A percentile compares a stretch with the other conserved stretches of the same genome.
Conservation (phyloP, 176 grass and related monocot species). For the Dactylis glomerata region DNA sequence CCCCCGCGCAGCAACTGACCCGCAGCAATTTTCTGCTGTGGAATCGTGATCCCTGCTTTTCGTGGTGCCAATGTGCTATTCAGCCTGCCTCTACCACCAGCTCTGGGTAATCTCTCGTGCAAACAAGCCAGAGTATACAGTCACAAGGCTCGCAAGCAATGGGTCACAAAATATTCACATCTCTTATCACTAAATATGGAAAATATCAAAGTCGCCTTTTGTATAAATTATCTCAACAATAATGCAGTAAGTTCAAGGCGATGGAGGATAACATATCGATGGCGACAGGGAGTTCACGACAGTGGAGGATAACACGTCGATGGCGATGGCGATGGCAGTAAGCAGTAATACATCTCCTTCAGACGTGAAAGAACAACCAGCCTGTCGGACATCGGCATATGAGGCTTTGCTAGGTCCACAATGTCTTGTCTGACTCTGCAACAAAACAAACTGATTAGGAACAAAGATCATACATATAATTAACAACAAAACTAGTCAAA, state of each 20-base stretch:
- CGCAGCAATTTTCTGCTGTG: too few species aligned
- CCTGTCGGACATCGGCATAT: conserved; percentile 44
- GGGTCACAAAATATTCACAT: not conserved
- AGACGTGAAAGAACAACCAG: conserved; percentile 25
- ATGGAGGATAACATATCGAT: not conserved
- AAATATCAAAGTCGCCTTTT: not conserved
- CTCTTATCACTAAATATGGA: not conserved
- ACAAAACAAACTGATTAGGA: conserved; percentile 12
- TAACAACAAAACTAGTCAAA: not conserved
- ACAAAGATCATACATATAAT: not conserved
- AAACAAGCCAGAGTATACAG: too few species aligned
- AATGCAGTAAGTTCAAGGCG: not conserved
- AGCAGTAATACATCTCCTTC: conserved; percentile 66
- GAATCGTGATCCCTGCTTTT: too few species aligned
- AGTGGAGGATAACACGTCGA: not conserved
- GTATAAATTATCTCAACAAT: not conserved
- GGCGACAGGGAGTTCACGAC: not conserved
- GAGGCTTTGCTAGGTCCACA: conserved; percentile 67
- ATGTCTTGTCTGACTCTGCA: conserved; percentile 76
- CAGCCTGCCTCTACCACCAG: too few species aligned
- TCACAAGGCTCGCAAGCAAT: too few species aligned
- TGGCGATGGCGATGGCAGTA: conserved; percentile 4
- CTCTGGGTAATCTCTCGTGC: too few species aligned
- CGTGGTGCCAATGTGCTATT: too few species aligned
- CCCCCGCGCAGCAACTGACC: too few species aligned